A percentile compares a stretch with the other conserved stretches of the same genome.
phyloP scores from a whole-genome alignment of 352 stramenopile species.

The Phytophthora cactorum region DNA sequence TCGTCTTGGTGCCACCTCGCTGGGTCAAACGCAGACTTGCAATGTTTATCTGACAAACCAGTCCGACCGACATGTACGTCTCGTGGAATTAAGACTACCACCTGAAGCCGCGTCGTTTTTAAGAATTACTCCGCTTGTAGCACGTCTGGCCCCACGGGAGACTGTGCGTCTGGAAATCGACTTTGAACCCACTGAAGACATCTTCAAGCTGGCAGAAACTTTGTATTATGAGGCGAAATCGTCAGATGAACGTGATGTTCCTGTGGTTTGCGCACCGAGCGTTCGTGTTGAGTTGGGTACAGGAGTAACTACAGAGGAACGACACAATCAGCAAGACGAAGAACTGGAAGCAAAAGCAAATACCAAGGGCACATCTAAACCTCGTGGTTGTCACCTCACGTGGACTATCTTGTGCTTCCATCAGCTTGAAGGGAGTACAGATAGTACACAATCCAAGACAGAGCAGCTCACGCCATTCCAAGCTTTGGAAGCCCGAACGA shows the following conservation, averaged over 20 bases:
- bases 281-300: slow-evolving; percentile 19
- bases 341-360: no score
- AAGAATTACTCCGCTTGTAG: slow-evolving; percentile 72
- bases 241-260: background rate
- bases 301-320: no score
- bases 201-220: slow-evolving; percentile 44
- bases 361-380: slow-evolving; percentile 27
- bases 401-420: slow-evolving; percentile 85
- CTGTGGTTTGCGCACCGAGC: slow-evolving; percentile 8
- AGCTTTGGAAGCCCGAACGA: slow-evolving; percentile 73
- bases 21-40: slow-evolving; percentile 45
- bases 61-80: slow-evolving; percentile 29
- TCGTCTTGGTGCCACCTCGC: slow-evolving; percentile 42
- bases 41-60: slow-evolving; percentile 41
- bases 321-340: no score
- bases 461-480: slow-evolving; percentile 32
- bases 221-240: slow-evolving; percentile 18
- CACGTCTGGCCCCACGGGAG: slow-evolving; percentile 44
- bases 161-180: slow-evolving; percentile 82
- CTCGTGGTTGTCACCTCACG: slow-evolving; percentile 74
- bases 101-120: slow-evolving; percentile 42
- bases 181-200: slow-evolving; percentile 59
- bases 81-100: slow-evolving; percentile 41
- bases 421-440: slow-evolving; percentile 14
- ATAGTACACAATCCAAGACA: background rate